A percentile compares a stretch with the other conserved stretches of the same genome.
These are phyloP conservation scores for Solanum hybrid DNA, from an alignment of 305 asterid species.

Conservation along the genomic window DNA sequence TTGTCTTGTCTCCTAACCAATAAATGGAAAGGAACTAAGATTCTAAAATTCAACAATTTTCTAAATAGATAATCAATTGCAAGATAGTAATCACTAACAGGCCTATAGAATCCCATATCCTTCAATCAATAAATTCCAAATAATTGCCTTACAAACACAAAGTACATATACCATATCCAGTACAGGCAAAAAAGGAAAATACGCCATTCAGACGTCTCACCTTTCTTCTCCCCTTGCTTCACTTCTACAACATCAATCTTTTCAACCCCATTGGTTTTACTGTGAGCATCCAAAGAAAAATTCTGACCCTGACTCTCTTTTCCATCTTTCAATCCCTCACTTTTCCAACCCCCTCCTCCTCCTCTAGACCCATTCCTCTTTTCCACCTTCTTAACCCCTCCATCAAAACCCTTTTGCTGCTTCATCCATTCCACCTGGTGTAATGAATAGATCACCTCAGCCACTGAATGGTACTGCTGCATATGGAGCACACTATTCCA, in stretches of 20 bases:
- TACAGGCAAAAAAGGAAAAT: not conserved
- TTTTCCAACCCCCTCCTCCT: constrained; percentile 24
- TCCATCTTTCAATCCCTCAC: constrained; percentile 10
- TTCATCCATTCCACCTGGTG: constrained; percentile 69
- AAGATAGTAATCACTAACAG: not conserved
- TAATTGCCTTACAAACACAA: not conserved
- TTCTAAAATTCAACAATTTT: not conserved
- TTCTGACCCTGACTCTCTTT: not conserved
- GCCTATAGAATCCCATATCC: not conserved
- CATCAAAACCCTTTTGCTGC: constrained; percentile 43
- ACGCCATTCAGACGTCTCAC: constrained; percentile 9
- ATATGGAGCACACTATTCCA: constrained; percentile 74
- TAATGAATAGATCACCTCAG: constrained; percentile 57
- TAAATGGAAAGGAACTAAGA: not conserved
- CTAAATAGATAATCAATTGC: not conserved
- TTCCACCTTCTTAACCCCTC: constrained; percentile 28
- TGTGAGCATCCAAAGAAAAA: not conserved
- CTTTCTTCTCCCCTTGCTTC: constrained; percentile 39
- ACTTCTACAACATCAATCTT: constrained; percentile 20
- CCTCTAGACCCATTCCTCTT: constrained; percentile 36
- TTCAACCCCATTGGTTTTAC: constrained; percentile 17
- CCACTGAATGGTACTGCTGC: constrained; percentile 87
- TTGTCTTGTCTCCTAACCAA: not conserved
- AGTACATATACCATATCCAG: not conserved
- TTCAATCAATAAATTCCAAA: not conserved